phyloP scores from a whole-genome alignment of 768 basidiomycete genomes.

The Termitomyces sp. region DNA sequence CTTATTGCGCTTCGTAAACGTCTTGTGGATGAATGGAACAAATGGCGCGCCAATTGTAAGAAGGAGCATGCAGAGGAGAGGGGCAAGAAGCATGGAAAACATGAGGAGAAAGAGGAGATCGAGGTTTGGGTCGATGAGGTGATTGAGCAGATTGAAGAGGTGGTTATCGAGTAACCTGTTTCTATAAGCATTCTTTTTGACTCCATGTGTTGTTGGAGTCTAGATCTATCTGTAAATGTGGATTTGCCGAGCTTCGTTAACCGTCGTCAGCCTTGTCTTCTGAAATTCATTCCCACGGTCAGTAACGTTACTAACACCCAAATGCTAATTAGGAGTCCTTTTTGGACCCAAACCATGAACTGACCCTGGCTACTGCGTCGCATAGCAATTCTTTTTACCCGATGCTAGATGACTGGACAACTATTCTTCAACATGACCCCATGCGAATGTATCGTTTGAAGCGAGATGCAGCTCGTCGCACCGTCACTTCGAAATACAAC shows the following conservation, averaged over 20 bases:
- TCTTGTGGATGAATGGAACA: slow-evolving; percentile 98
- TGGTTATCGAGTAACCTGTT: slow-evolving; percentile 16
- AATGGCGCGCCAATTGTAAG: slow-evolving; percentile 77
- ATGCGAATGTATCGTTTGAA: slow-evolving; percentile 85
- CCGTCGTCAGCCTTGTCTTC: too few relatives aligned
- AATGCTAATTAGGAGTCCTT: background rate
- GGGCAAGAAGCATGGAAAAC: slow-evolving; percentile 11
- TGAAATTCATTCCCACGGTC: slow-evolving; percentile 10
- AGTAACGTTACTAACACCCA: background rate
- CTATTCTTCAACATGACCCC: slow-evolving; percentile 62
- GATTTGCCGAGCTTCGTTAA: too few relatives aligned
- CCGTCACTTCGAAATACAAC: slow-evolving; percentile 78
- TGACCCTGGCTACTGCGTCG: background rate
- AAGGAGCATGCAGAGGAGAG: slow-evolving; percentile 12
- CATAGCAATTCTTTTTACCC: background rate
- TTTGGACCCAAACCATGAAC: slow-evolving; percentile 4
- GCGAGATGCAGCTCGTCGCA: slow-evolving; percentile 63
- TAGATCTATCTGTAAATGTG: background rate
- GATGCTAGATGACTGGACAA: slow-evolving; percentile 32
- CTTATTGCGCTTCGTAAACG: slow-evolving; percentile 86
- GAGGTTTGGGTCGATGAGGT: slow-evolving; percentile 95
- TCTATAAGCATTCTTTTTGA: background rate
- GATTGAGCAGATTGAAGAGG: slow-evolving; percentile 89
- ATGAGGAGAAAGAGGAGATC: slow-evolving; percentile 73
- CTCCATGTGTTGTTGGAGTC: background rate